Conservation (phyloP, 306 rosid genomes). For the Carpinus viminea region DNA sequence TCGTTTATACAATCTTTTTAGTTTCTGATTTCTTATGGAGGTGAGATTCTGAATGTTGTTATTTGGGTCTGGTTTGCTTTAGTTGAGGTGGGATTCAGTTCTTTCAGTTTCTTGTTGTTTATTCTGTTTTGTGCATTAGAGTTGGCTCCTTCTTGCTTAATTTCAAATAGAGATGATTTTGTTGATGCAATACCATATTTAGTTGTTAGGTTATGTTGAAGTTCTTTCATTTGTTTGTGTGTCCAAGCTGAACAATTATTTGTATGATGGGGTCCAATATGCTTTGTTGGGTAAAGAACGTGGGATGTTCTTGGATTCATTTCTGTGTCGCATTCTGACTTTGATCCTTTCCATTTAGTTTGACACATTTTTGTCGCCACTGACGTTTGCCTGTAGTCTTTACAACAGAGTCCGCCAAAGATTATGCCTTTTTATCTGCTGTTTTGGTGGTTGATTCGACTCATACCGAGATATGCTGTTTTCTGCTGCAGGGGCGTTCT, state of each 20-base stretch:
- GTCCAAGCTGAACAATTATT: slow-evolving; percentile 19
- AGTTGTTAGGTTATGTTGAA: background rate
- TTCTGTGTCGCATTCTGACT: slow-evolving; percentile 25
- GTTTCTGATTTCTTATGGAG: slow-evolving; percentile 14
- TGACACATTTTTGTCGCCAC: background rate
- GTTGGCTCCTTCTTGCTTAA: slow-evolving; percentile 8
- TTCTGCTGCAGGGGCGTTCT: slow-evolving; percentile 34
- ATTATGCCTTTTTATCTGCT: slow-evolving; percentile 37
- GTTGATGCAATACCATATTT: background rate
- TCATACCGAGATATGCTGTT: slow-evolving; percentile 31
- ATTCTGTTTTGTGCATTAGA: slow-evolving; percentile 5
- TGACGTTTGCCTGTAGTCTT: slow-evolving; percentile 29
- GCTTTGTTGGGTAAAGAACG: slow-evolving; percentile 6
- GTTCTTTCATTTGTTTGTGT: background rate
- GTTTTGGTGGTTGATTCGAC: slow-evolving; percentile 29
- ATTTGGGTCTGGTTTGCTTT: slow-evolving; percentile 13
- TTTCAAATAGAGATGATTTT: background rate
- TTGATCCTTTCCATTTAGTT: slow-evolving; percentile 15
- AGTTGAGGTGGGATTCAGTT: slow-evolving; percentile 17
- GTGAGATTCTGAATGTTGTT: slow-evolving; percentile 7
- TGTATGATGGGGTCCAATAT: background rate
- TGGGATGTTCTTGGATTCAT: slow-evolving; percentile 20
- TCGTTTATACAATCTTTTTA: slow-evolving; percentile 11
- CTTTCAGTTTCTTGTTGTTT: slow-evolving; percentile 18
- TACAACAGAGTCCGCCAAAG: slow-evolving; percentile 23